Percentiles rank a stretch among this genome's conserved stretches.
Evolutionary conservation across 306 rosid species (phyloP).

Genomic region (Abrus precatorius): DNA sequence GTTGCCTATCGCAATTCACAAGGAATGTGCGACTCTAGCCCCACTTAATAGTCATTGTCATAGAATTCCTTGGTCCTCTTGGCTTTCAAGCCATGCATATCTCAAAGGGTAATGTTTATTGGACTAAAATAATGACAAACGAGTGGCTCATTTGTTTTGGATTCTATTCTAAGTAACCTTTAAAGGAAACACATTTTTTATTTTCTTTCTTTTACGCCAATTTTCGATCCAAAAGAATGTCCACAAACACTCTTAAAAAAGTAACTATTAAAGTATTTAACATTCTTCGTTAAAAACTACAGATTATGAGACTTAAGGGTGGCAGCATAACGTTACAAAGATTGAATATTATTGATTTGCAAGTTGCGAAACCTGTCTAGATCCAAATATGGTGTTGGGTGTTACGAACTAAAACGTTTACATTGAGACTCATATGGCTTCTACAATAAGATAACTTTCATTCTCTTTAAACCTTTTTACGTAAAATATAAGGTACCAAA

Average conservation of each 20-base stretch:
- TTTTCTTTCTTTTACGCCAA: conserved; percentile 5
- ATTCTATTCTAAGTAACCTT: conserved; percentile 12
- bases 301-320: background rate
- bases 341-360: background rate
- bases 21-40: background rate
- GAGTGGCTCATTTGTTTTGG: conserved; percentile 8
- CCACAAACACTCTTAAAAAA: background rate
- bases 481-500: background rate
- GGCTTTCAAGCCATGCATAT: conserved; percentile 24
- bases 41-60: conserved; percentile 1
- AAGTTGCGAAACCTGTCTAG: conserved; percentile 22
- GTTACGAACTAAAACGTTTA: background rate
- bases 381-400: conserved; percentile 28
- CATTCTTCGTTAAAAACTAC: background rate
- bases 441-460: background rate
- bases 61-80: conserved; percentile 23
- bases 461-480: background rate
- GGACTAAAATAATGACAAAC: background rate
- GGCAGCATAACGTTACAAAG: too few species aligned
- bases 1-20: background rate
- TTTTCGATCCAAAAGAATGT: background rate
- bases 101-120: background rate
- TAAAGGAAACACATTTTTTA: background rate
- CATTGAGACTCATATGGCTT: background rate
- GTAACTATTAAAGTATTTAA: background rate